Conservation (phyloP, 805 yeast genomes). For the Metschnikowia lochheadii region DNA sequence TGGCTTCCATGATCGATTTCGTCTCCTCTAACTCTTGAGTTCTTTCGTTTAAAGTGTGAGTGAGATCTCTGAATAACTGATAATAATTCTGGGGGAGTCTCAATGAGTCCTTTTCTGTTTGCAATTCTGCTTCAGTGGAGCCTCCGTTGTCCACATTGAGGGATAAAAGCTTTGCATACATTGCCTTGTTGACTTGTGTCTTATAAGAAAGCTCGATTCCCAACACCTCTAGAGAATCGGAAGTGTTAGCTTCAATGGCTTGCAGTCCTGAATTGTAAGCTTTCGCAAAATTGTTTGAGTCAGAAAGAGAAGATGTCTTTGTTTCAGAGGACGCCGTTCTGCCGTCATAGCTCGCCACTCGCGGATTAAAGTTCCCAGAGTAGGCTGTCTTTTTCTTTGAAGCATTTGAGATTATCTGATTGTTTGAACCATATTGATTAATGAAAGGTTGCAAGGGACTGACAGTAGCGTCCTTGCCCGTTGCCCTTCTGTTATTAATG, state of each 20-base stretch:
- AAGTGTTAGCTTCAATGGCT: background rate
- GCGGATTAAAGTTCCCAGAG: slow-evolving; percentile 26
- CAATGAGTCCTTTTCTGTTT: slow-evolving; percentile 15
- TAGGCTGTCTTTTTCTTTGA: slow-evolving; percentile 8
- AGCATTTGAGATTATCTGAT: slow-evolving; percentile 6
- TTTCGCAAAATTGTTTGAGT: background rate
- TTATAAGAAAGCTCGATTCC: slow-evolving; percentile 53
- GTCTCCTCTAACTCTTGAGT: slow-evolving; percentile 53
- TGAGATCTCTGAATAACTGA: slow-evolving; percentile 46
- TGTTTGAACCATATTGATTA: slow-evolving; percentile 6
- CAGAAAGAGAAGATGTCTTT: slow-evolving; percentile 6
- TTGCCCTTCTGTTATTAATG: slow-evolving; percentile 7
- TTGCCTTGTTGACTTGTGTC: slow-evolving; percentile 39
- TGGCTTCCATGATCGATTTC: slow-evolving; percentile 57
- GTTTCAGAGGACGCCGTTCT: slow-evolving; percentile 10
- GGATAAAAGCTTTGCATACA: slow-evolving; percentile 31
- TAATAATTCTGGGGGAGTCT: slow-evolving; percentile 43
- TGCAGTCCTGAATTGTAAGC: background rate
- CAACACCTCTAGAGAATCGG: slow-evolving; percentile 30
- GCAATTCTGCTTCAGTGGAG: slow-evolving; percentile 5
- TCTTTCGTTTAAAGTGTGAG: slow-evolving; percentile 44
- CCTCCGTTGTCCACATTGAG: slow-evolving; percentile 8
- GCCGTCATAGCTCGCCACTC: slow-evolving; percentile 9
- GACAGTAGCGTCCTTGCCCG: slow-evolving; percentile 6
- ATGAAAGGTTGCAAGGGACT: slow-evolving; percentile 5